Conservation (phyloP, 163 green algal species). For the Chloromonas sp. region DNA sequence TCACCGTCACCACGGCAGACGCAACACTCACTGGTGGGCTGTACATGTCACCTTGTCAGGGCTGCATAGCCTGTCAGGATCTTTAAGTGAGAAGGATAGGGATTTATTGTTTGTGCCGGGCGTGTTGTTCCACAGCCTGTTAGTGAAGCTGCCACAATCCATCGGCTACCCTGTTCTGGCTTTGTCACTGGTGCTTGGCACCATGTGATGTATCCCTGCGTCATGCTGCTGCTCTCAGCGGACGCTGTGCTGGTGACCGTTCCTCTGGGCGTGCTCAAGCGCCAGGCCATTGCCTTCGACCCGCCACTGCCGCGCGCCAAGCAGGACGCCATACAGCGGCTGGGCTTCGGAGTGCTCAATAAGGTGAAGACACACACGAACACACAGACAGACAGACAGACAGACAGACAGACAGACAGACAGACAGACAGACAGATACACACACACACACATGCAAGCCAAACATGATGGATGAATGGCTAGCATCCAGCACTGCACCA, state of each 20-base stretch:
- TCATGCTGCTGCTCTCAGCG: conserved; percentile 18
- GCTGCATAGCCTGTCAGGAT: neutral
- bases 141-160: no score
- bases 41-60: neutral
- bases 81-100: no score
- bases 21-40: conserved; percentile 1
- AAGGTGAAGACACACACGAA: conserved; percentile 50
- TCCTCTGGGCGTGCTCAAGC: conserved; percentile 81
- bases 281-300: conserved; percentile 50
- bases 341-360: conserved; percentile 89
- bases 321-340: conserved; percentile 50
- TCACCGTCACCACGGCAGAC: conserved; percentile 36
- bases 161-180: no score
- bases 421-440: neutral
- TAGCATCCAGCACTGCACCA: no score
- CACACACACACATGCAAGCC: neutral
- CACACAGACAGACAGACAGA: neutral
- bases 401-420: neutral
- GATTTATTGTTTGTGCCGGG: no score
- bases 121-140: no score
- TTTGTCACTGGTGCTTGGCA: no score
- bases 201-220: no score
- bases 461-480: no score
- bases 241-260: conserved; percentile 76
- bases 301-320: conserved; percentile 61